phyloP scores from a whole-genome alignment of 345 rosid genomes.

The Mallotus nudiflorus region DNA sequence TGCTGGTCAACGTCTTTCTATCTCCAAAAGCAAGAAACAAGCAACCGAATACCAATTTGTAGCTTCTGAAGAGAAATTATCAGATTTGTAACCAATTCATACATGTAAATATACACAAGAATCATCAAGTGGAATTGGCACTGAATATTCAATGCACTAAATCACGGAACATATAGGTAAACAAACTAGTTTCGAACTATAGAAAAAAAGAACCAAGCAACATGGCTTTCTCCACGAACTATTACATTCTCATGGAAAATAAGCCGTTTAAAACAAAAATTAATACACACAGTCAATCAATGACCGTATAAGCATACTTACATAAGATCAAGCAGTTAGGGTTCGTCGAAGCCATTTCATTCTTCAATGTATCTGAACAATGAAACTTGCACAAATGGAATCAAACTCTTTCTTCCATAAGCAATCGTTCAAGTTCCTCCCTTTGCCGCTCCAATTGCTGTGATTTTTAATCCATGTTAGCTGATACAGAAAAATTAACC shows the following conservation, averaged over 20 bases:
- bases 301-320: slow-evolving; percentile 1
- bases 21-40: slow-evolving; percentile 2
- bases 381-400: neutral
- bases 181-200: neutral
- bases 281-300: neutral
- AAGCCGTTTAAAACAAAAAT: neutral
- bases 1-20: neutral
- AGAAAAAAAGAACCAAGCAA: neutral
- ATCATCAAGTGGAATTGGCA: neutral
- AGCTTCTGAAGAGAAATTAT: neutral
- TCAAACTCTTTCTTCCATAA: slow-evolving; percentile 53
- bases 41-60: slow-evolving; percentile 4
- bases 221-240: neutral
- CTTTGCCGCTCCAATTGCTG: slow-evolving; percentile 83
- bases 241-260: neutral
- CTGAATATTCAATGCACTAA: neutral
- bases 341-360: neutral
- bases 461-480: slow-evolving; percentile 2
- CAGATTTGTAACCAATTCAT: neutral
- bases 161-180: neutral
- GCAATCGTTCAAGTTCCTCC: slow-evolving; percentile 86
- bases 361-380: neutral
- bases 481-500: neutral
- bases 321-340: neutral
- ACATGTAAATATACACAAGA: neutral